These are phyloP conservation scores for Daldinia bambusicola DNA, from an alignment of 495 filamentous ascomycete genomes.

Conservation along the genomic window DNA sequence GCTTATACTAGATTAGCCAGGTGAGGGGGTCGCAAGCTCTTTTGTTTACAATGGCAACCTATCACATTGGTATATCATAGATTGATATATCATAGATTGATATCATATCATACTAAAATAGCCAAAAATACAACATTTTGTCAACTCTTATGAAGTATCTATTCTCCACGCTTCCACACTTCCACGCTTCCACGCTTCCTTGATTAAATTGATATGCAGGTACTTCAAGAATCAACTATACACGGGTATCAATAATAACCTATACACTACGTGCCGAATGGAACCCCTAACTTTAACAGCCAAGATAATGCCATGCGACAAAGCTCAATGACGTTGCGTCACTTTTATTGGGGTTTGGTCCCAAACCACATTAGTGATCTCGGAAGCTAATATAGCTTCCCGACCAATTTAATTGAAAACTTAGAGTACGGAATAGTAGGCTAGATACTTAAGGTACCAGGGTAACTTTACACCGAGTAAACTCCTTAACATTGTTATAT, in stretches of 20 bases:
- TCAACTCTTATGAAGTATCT: not conserved
- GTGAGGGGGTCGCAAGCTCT: conserved; percentile 11
- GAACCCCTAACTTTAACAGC: conserved; percentile 3
- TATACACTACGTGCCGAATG: not conserved
- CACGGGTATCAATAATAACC: not conserved
- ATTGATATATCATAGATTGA: conserved; percentile 18
- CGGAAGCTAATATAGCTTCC: conserved; percentile 37
- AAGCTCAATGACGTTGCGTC: conserved; percentile 29
- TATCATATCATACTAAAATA: not conserved
- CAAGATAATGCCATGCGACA: conserved; percentile 10
- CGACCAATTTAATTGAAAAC: not conserved
- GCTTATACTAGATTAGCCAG: conserved; percentile 24
- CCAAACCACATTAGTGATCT: conserved; percentile 29
- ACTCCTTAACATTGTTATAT: not conserved
- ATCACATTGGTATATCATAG: conserved; percentile 4
- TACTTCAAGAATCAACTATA: not conserved
- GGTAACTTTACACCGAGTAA: not conserved
- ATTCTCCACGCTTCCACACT: too few species aligned
- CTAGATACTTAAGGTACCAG: too few species aligned
- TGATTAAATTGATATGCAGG: too few species aligned
- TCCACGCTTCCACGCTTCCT: too few species aligned
- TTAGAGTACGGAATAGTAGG: too few species aligned
- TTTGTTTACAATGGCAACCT: conserved; percentile 39
- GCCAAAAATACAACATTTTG: not conserved
- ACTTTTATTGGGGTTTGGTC: conserved; percentile 22